phyloP scores from a whole-genome alignment of 352 stramenopile genomes.

The Pythium pyrilobum region DNA sequence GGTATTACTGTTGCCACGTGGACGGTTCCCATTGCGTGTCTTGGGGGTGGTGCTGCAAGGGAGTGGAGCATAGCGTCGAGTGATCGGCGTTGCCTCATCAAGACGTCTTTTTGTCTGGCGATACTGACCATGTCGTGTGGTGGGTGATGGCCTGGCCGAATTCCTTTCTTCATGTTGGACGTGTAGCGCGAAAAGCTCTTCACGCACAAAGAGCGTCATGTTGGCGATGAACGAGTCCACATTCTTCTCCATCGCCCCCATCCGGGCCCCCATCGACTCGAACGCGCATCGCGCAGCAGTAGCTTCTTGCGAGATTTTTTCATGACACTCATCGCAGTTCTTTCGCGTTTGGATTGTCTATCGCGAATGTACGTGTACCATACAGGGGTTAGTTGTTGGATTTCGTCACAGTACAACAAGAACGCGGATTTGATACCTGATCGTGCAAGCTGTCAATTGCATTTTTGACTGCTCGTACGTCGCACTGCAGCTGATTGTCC shows the following conservation, averaged over 20 bases:
- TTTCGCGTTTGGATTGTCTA: constrained; percentile 16
- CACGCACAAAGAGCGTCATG: constrained; percentile 22
- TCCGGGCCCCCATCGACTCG: constrained; percentile 17
- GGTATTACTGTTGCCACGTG: background rate
- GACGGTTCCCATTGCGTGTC: no score
- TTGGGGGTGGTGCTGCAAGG: background rate
- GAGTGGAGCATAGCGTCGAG: background rate
- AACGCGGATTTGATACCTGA: background rate
- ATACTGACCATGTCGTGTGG: background rate
- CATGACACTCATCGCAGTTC: constrained; percentile 16
- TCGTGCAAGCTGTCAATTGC: background rate
- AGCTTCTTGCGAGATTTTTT: constrained; percentile 19
- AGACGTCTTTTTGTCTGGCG: background rate
- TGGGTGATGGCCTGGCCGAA: no score
- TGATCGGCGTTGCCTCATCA: background rate
- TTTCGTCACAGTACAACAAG: no score
- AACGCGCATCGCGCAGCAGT: constrained; percentile 6
- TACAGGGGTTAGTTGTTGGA: no score
- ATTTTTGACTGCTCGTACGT: constrained; percentile 5
- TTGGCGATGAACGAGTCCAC: constrained; percentile 21
- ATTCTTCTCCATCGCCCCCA: constrained; percentile 23
- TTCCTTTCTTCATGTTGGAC: constrained; percentile 5
- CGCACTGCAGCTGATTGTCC: background rate
- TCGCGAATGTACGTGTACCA: no score
- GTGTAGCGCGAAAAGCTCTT: constrained; percentile 14